A percentile compares a stretch with the other conserved stretches of the same genome.
phyloP scores from a whole-genome alignment of 2,329 filamentous ascomycete species.

The Diaporthe sp. region DNA sequence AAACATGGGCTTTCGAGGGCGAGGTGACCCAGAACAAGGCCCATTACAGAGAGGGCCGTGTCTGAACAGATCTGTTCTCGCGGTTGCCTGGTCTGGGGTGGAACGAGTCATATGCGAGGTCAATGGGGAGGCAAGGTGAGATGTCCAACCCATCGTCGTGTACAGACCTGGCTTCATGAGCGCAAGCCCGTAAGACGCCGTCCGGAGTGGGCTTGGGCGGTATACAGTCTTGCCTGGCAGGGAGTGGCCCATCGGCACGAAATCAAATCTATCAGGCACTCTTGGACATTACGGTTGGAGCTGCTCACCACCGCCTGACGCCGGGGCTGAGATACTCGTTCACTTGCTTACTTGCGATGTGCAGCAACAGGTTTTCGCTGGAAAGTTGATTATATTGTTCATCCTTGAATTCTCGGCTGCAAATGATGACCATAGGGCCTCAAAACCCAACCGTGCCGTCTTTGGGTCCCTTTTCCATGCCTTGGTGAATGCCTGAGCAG shows the following conservation, averaged over 20 bases:
- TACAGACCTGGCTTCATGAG: no score
- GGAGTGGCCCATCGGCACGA: no score
- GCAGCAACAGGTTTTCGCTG: neutral
- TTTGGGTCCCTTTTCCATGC: slow-evolving; percentile 9
- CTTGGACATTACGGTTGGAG: neutral
- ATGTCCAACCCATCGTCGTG: no score
- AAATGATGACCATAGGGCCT: neutral
- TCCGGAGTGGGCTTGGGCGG: no score
- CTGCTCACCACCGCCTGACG: neutral
- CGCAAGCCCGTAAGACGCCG: no score
- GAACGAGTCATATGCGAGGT: no score
- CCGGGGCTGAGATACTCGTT: neutral
- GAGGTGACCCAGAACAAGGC: neutral
- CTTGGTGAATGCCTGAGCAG: neutral
- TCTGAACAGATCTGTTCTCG: neutral
- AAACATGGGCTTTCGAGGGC: neutral
- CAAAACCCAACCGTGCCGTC: neutral
- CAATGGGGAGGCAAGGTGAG: no score
- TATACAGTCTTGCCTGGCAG: neutral
- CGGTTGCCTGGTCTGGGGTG: neutral
- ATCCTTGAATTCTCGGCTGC: neutral
- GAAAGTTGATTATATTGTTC: neutral
- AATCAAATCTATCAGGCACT: neutral
- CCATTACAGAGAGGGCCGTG: neutral
- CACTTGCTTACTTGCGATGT: neutral